Conservation (phyloP, 768 basidiomycete genomes). For the Lyophyllum semitale region DNA sequence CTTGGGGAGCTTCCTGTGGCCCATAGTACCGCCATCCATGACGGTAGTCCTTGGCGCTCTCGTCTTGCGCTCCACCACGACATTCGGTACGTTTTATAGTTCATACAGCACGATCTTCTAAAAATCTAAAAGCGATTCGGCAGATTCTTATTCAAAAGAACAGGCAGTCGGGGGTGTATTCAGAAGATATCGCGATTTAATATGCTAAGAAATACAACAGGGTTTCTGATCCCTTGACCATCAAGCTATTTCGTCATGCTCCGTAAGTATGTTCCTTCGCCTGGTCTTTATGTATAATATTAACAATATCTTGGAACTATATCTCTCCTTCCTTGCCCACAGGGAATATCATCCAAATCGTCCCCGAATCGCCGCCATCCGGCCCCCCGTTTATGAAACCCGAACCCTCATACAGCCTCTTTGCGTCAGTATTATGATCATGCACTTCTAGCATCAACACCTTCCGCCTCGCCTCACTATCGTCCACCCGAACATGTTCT, state of each 20-base stretch:
- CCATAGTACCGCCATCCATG: too few species aligned
- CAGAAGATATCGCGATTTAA: too few species aligned
- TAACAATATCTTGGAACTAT: neutral
- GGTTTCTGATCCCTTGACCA: too few species aligned
- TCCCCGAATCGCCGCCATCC: constrained; percentile 1
- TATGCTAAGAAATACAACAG: too few species aligned
- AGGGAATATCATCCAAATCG: constrained; percentile 4
- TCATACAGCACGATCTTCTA: too few species aligned
- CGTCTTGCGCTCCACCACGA: too few species aligned
- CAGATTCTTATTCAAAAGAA: neutral
- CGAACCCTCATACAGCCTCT: constrained; percentile 1
- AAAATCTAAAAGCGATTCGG: neutral
- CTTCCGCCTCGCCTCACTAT: neutral
- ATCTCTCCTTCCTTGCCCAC: neutral
- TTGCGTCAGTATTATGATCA: constrained; percentile 3
- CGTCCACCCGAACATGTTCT: neutral
- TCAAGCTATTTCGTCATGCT: neutral
- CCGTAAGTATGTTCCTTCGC: too few species aligned
- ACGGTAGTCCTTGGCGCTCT: too few species aligned
- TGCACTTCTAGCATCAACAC: constrained; percentile 5
- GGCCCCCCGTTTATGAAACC: constrained; percentile 4
- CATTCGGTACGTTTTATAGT: too few species aligned
- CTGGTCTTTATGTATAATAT: too few species aligned
- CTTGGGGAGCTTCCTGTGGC: too few species aligned
- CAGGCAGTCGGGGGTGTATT: too few species aligned